Evolutionary conservation across 768 basidiomycete genomes (phyloP).

Genomic region (Daedaleopsis sinensis): DNA sequence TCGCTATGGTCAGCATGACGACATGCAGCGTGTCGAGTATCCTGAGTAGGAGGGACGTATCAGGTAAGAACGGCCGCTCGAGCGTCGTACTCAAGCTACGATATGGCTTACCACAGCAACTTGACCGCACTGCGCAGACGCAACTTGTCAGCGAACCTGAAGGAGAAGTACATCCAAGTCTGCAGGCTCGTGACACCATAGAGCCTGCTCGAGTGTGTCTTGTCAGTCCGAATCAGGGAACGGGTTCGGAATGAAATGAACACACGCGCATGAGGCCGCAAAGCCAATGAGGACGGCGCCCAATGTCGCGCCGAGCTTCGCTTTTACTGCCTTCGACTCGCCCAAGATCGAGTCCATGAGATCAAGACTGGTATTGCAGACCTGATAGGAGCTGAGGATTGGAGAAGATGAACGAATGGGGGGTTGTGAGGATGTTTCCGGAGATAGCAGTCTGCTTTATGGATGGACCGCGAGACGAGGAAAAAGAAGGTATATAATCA

Average conservation of each 20-base stretch:
- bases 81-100: not conserved
- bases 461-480: too few species aligned
- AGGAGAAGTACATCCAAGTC: constrained; percentile 8
- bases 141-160: not conserved
- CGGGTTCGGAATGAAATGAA: not conserved
- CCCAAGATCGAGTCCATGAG: too few species aligned
- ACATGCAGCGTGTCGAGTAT: constrained; percentile 12
- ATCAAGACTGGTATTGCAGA: too few species aligned
- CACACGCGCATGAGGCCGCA: not conserved
- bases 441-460: too few species aligned
- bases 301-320: not conserved
- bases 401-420: too few species aligned
- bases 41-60: not conserved
- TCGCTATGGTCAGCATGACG: not conserved
- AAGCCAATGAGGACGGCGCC: not conserved
- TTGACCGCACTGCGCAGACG: not conserved
- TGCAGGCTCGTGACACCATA: constrained; percentile 13
- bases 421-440: too few species aligned
- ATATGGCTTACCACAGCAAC: not conserved
- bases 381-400: too few species aligned
- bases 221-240: not conserved
- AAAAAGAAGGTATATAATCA: too few species aligned
- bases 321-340: not conserved
- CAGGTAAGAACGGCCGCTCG: not conserved
- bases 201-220: not conserved